Evolutionary conservation across 2,329 filamentous ascomycete species (phyloP), one percentile per base, ranked within the genome.

Genomic region (Metarhizium guizhouense): DNA sequence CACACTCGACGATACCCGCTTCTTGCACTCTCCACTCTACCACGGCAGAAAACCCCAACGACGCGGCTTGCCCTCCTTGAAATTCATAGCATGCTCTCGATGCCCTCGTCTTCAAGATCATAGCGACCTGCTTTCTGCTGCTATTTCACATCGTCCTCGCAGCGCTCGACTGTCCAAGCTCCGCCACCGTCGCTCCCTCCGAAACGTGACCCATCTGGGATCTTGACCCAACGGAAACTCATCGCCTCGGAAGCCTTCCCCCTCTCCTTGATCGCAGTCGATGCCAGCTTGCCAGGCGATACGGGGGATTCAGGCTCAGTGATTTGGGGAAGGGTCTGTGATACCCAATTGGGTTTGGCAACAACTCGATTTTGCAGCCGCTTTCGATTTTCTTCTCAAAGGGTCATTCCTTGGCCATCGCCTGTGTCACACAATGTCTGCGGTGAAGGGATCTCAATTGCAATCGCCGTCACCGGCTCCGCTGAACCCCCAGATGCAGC

Each of bases 351-450:
- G 58, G 48, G 25, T 38, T 48, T 18, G 29, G 6, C 30, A 52
- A 49, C 20, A 54, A 48, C n/a, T 30, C 45, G 25, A 29, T 18
- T 30, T 10, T 29, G 45, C 25, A 18, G 11, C 25, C 40, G 13
- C 40, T 50, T 30, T 47, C 45, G 32, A 45, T 58, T 25, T 43
- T 43, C 34, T 58, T 52, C 53, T 55, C 50, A 57, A 56, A 58
- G 53, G 32, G 20, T 16, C 32, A 4, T 16, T 45, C 45, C 20
- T 48, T 29, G 20, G 25, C 45, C 25, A 30, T 48, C 20, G 20
- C 25, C 18, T 48, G 45, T 48, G 20, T 29, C 25, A 29, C 45
- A 30, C 45, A 58, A 70, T 71, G 69, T 66, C 69, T 59, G 59
- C 65, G 49, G 67, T 71, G 60, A 59, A 68, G 25, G 56, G 52